Conservation (phyloP, 768 basidiomycete species). For the Boletus rubropictus region DNA sequence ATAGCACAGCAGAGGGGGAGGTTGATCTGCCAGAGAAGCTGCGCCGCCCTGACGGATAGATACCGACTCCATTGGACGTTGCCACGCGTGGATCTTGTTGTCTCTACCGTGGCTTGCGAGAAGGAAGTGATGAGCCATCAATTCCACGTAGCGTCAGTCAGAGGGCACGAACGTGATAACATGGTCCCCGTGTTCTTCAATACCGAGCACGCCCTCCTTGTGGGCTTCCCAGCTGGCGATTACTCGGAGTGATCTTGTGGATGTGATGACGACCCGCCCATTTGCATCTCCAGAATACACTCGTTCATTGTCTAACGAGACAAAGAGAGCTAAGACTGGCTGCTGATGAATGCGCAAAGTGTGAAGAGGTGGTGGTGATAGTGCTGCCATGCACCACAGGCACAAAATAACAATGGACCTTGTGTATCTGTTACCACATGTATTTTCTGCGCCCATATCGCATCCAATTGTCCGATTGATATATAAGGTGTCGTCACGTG, state of each 20-base stretch:
- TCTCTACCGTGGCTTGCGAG: conserved; percentile 65
- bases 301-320: conserved; percentile 70
- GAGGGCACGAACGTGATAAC: conserved; percentile 69
- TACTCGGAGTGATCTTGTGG: conserved; percentile 70
- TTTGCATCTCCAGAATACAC: conserved; percentile 83
- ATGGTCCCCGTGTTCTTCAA: conserved; percentile 64
- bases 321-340: conserved; percentile 51
- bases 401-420: no score
- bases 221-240: conserved; percentile 77
- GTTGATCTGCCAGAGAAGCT: conserved; percentile 46
- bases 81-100: conserved; percentile 80
- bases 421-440: no score
- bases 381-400: neutral
- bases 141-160: neutral
- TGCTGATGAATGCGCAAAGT: conserved; percentile 68
- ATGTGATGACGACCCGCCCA: conserved; percentile 73
- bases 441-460: no score
- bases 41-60: conserved; percentile 49
- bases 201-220: conserved; percentile 64
- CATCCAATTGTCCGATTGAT: no score
- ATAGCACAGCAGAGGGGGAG: conserved; percentile 49
- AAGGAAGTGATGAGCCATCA: neutral
- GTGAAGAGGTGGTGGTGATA: conserved; percentile 60
- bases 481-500: no score
- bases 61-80: conserved; percentile 42